These are phyloP conservation scores for Colletotrichum gloeosporioides DNA, from an alignment of 2,329 filamentous ascomycete species.

Conservation along the genomic window DNA sequence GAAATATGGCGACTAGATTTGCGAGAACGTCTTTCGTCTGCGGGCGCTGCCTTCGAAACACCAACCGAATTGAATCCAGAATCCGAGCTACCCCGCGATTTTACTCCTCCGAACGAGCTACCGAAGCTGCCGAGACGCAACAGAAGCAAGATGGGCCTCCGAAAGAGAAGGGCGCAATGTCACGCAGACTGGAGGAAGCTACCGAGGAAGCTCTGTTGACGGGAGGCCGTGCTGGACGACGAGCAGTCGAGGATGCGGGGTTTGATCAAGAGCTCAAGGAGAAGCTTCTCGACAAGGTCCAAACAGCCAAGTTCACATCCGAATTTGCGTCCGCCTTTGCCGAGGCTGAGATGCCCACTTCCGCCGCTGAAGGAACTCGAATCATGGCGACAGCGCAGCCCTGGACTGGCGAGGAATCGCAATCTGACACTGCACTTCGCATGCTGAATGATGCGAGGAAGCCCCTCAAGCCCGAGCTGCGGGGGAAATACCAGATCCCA, in stretches of 20 bases:
- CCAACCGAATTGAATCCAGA: background rate
- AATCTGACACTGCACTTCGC: conserved; percentile 78
- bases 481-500: conserved; percentile 50
- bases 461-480: conserved; percentile 60
- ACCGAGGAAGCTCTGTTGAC: conserved; percentile 67
- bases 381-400: conserved; percentile 70
- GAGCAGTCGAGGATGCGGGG: conserved; percentile 65
- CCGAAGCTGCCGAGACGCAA: background rate
- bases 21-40: background rate
- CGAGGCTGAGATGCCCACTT: conserved; percentile 52
- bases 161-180: conserved; percentile 49
- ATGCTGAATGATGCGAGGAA: conserved; percentile 86
- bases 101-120: conserved; percentile 9
- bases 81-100: background rate
- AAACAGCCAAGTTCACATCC: conserved; percentile 58
- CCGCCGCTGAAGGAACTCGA: conserved; percentile 72
- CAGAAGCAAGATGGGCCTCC: background rate
- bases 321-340: conserved; percentile 55
- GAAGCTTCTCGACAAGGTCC: conserved; percentile 61
- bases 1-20: conserved; percentile 13
- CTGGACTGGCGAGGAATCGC: conserved; percentile 80
- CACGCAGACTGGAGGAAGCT: conserved; percentile 63
- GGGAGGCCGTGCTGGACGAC: conserved; percentile 64
- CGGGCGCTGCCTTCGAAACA: background rate
- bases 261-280: conserved; percentile 69